Percentiles rank a stretch among this genome's conserved stretches.
These are phyloP conservation scores for Candida broadrunensis DNA, from an alignment of 805 yeast genomes.

Conservation along the genomic window DNA sequence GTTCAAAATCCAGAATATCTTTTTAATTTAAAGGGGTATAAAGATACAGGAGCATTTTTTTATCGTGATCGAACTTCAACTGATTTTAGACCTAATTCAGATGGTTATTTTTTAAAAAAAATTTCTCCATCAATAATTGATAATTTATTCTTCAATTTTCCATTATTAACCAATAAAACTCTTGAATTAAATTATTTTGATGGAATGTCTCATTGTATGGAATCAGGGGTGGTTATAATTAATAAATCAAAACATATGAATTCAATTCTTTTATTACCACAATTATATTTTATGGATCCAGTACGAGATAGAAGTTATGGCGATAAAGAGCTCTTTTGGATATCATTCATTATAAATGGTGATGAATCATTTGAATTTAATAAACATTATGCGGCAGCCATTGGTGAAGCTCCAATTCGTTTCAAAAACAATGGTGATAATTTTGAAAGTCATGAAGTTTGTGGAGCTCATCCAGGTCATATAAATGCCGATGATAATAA, in stretches of 20 bases:
- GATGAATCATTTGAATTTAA: slow-evolving; percentile 25
- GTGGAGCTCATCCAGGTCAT: slow-evolving; percentile 64
- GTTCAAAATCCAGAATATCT: slow-evolving; percentile 30
- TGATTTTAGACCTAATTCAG: slow-evolving; percentile 29
- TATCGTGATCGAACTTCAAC: slow-evolving; percentile 20
- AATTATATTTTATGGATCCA: slow-evolving; percentile 20
- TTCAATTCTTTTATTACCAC: slow-evolving; percentile 20
- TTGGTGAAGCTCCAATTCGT: slow-evolving; percentile 28
- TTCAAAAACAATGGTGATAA: slow-evolving; percentile 18
- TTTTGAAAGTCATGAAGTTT: slow-evolving; percentile 35
- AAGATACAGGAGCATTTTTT: slow-evolving; percentile 17
- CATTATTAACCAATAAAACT: slow-evolving; percentile 31
- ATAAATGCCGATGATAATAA: slow-evolving; percentile 44
- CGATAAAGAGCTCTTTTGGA: slow-evolving; percentile 28
- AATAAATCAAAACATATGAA: slow-evolving; percentile 20
- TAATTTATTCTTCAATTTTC: slow-evolving; percentile 22
- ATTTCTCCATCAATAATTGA: slow-evolving; percentile 37
- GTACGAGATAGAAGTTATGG: slow-evolving; percentile 19
- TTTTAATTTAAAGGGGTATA: slow-evolving; percentile 14
- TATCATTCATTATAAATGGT: slow-evolving; percentile 25
- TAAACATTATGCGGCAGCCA: slow-evolving; percentile 18
- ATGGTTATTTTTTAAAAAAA: slow-evolving; percentile 42
- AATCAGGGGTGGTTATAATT: slow-evolving; percentile 23
- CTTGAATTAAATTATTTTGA: slow-evolving; percentile 14
- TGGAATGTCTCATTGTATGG: slow-evolving; percentile 38